Conservation (phyloP, 805 yeast genomes). For the Wickerhamomyces chambardii region DNA sequence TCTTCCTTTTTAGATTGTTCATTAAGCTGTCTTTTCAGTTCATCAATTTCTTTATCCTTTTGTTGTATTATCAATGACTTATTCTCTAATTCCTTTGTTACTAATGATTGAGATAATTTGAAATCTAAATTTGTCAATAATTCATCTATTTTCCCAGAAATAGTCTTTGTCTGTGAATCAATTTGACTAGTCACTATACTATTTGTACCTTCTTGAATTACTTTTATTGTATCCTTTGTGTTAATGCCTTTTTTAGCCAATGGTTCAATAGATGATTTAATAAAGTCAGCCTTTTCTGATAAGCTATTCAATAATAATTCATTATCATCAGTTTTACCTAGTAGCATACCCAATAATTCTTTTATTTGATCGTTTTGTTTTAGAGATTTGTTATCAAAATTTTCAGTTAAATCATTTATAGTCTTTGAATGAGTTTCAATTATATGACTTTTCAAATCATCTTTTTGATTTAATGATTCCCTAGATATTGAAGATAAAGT, state of each 20-base stretch:
- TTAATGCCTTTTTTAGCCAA: no score
- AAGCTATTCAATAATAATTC: background rate
- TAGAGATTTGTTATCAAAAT: background rate
- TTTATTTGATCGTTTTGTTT: background rate
- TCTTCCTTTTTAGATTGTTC: constrained; percentile 2
- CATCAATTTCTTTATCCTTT: constrained; percentile 11
- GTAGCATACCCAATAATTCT: background rate
- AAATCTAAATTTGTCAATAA: constrained; percentile 15
- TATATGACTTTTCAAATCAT: no score
- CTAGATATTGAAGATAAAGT: no score
- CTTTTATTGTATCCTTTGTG: no score
- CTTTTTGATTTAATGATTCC: no score
- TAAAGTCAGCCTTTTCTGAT: constrained; percentile 9
- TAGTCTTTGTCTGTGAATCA: background rate
- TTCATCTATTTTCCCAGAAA: constrained; percentile 10
- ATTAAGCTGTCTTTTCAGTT: constrained; percentile 5
- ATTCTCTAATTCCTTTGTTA: constrained; percentile 4
- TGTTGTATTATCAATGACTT: constrained; percentile 1
- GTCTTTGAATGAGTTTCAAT: background rate
- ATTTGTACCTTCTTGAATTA: background rate
- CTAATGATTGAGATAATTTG: background rate
- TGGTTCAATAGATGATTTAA: background rate
- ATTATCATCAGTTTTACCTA: background rate
- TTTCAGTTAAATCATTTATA: background rate
- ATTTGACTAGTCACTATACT: no score